These are phyloP conservation scores for Leccinellum albellum DNA, from an alignment of 768 basidiomycete species.

Conservation along the genomic window DNA sequence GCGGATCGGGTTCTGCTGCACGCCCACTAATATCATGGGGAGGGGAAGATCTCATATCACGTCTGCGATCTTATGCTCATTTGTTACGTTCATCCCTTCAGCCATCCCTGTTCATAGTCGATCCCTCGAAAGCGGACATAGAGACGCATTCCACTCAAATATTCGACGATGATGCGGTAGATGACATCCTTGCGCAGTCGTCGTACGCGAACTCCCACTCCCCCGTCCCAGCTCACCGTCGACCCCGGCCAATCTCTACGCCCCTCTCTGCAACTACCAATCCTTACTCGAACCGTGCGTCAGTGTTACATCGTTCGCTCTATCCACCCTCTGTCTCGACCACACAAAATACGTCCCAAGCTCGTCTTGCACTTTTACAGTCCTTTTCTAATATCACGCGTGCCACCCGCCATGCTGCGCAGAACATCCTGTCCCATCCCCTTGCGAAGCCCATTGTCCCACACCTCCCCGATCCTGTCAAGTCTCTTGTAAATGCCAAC, in stretches of 20 bases:
- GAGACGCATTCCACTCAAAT: conserved; percentile 85
- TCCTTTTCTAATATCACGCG: conserved; percentile 94
- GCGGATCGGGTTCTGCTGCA: conserved; percentile 39
- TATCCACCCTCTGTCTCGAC: conserved; percentile 49
- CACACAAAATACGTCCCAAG: conserved; percentile 58
- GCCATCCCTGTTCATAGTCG: conserved; percentile 82
- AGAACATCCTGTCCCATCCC: conserved; percentile 92
- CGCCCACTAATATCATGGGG: conserved; percentile 65
- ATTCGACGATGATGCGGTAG: conserved; percentile 83
- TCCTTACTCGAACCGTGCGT: conserved; percentile 64
- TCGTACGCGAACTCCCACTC: conserved; percentile 75
- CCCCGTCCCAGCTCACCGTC: conserved; percentile 78
- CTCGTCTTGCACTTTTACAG: conserved; percentile 80
- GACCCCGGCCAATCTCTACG: conserved; percentile 60
- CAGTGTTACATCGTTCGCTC: conserved; percentile 77
- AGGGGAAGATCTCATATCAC: conserved; percentile 79
- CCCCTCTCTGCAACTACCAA: conserved; percentile 36
- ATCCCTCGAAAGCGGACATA: conserved; percentile 89
- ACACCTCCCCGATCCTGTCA: conserved; percentile 92
- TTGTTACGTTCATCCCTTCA: conserved; percentile 84
- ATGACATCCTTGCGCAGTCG: conserved; percentile 79
- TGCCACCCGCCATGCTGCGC: conserved; percentile 88
- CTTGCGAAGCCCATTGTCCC: conserved; percentile 95
- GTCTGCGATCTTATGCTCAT: conserved; percentile 72
- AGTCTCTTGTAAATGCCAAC: conserved; percentile 81